Base-by-base conservation (phyloP, 2,329 filamentous ascomycete genomes). In the Colletotrichum noveboracense region DNA sequence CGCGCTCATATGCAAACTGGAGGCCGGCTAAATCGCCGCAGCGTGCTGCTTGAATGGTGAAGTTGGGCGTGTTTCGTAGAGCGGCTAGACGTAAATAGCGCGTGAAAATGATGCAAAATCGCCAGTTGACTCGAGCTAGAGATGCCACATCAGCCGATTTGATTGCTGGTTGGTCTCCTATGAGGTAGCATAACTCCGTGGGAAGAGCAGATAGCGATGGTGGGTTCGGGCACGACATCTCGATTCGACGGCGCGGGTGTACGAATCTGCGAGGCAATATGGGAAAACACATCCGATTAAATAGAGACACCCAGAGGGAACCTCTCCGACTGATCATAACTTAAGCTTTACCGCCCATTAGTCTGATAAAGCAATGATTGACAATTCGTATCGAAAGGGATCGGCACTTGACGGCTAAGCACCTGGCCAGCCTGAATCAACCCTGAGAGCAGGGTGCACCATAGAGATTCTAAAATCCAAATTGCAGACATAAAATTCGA, bases 241-340 rank as follows among this genome's bases (percentile, higher is more conserved):
- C 5, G 38, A 43, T 43, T 43, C 18, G 9, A 10, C 38, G 3
- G 38, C 18, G 9, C 38, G 9, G 3, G 18, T 43, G 38, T 43
- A 43, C 18, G 9, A 43, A 43, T 43, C 5, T n/a, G 1, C 0
- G 38, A n/a, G 38, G 18, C 18, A 12, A 12, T 6, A n/a, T 43
- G 38, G 3, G 18, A 2, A 43, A n/a, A n/a, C 18, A 6, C 5
- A 43, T 12, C 18, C 18, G 38, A n/a, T n/a, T 1, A 43, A 43
- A 6, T 43, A 43, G 5, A 43, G 38, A 4, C 18, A 6, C 9
- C 5, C 5, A 10, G 18, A 43, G 38, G 9, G 38, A n/a, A 43
- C 38, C 5, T 43, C 5, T 43, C 16, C 0, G 8, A n/a, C 38
- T n/a, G 18, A 12, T 43, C 0, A 2, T 7, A 1, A n/a, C 3